Percentiles rank a stretch among this genome's conserved stretches.
Evolutionary conservation across 805 yeast genomes (phyloP).

Genomic region (Komagataella kurtzmanii): DNA sequence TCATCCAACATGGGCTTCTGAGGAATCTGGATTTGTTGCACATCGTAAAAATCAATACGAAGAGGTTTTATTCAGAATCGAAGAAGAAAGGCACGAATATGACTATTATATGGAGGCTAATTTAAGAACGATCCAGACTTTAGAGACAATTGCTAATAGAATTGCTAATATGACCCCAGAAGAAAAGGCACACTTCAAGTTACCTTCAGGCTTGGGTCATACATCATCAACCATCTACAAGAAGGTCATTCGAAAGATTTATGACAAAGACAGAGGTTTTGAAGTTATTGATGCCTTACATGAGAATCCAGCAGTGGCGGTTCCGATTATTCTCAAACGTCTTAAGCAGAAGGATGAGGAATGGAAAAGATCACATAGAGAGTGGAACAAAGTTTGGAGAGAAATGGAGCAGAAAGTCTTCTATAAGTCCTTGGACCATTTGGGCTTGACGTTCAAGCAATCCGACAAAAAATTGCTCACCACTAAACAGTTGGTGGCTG

Average conservation of each 20-base stretch:
- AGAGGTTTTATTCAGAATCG: conserved; percentile 87
- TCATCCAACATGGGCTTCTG: conserved; percentile 99
- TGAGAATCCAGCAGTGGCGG: conserved; percentile 89
- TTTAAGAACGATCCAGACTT: conserved; percentile 84
- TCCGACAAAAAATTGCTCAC: conserved; percentile 89
- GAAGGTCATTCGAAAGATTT: conserved; percentile 82
- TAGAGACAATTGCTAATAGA: conserved; percentile 90
- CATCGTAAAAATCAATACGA: conserved; percentile 97
- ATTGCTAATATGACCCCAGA: conserved; percentile 87
- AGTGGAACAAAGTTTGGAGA: conserved; percentile 99
- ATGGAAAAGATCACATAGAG: conserved; percentile 96
- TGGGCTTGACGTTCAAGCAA: conserved; percentile 93
- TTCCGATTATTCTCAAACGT: conserved; percentile 84
- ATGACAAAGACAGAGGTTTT: conserved; percentile 88
- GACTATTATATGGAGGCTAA: conserved; percentile 94
- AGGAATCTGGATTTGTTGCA: conserved; percentile 97
- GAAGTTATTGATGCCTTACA: conserved; percentile 94
- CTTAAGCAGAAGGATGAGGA: conserved; percentile 97
- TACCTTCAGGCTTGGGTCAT: conserved; percentile 91
- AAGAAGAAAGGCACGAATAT: conserved; percentile 95
- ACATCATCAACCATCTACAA: conserved; percentile 85
- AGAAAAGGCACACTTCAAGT: conserved; percentile 72
- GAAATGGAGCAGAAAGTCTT: conserved; percentile 93
- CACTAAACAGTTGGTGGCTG: conserved; percentile 80
- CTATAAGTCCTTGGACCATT: conserved; percentile 86